Evolutionary conservation across 225 moss, liverwort and hornwort genomes (phyloP), one percentile per base, ranked within the genome.

Genomic region (Pleurozium schreberi): DNA sequence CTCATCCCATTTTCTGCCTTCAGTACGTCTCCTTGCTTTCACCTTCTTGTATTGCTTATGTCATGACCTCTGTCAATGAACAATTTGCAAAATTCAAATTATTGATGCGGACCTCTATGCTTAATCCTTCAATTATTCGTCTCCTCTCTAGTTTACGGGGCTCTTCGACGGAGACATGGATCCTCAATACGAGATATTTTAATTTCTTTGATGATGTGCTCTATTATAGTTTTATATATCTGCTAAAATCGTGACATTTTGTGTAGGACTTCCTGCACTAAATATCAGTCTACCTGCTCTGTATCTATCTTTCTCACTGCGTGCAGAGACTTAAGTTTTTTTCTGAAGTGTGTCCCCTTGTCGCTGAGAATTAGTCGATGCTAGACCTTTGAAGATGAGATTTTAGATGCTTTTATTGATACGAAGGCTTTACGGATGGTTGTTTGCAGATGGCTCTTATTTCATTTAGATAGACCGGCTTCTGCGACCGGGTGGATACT

Each of bases 401-500:
- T 78, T 45, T 62, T 38, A 19, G 45, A 22, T n/a, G 57, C 47
- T 53, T 75, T 66, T 57, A 82, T 26, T 16, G 31, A 58, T 65
- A 82, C 64, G 81, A 49, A 63, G 67, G 31, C 38, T 28, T 91
- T 53, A 81, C 69, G 27, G 77, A 66, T 67, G 18, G 42, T 77
- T 68, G 50, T 53, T 55, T 91, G 88, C 94, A 95, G 95, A 90
- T 92, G 94, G 92, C 63, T 84, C 90, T 59, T 92, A 95, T 82
- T 87, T 95, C 77, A 88, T 90, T 67, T 93, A 94, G 90, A 82
- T 95, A 67, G 93, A 95, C 70, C 89, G 95, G 58, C 61, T 95
- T 42, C 88, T 95, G 75, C 94, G 95, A 79, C 91, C 94, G 65
- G 94, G 93, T 31, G 95, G 94, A 31, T 93, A 82, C 78, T 96